Evolutionary conservation across 768 basidiomycete species (phyloP), one percentile per base, ranked within the genome.

Genomic region (Kondoa subrosea): DNA sequence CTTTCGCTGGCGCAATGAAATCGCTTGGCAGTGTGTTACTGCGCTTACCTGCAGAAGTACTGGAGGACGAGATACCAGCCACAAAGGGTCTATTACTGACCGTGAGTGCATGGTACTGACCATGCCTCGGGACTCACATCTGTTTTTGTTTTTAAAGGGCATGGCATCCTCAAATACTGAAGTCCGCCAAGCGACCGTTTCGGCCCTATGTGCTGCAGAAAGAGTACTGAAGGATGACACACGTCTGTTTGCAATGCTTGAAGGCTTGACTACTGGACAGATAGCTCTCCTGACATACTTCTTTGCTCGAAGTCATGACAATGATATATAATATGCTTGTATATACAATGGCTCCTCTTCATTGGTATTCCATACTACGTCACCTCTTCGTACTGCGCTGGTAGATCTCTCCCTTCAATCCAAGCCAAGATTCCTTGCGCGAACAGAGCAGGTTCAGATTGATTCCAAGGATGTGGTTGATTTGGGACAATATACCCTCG

Each of bases 31-130:
- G 15, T 1, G 58, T 71, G 21, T 73, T 73, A 62, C 69, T 65
- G 25, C n/a, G 27, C 1, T 40, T 75, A 4, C 74, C 72, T 8
- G 31, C 27, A 15, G 72, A 71, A 57, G 71, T 74, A 0, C 70
- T 75, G n/a, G 73, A 75, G 60, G 73, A 75, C 17, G 73, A 74
- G 29, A 26, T 75, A 17, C 64, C 56, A 12, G 17, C 3, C 3
- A 40, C 56, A 26, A 57, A 34, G 26, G 64, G 4, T 14, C 33
- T 65, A 3, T 40, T 65, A 12, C 16, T 65, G 3, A 32, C n/a
- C 26, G 34, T 65, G 34, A 2, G 56, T 50, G 2, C 33, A 16
- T 2, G 4, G 16, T 31, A 62, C n/a, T n/a, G n/a, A n/a, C n/a
- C n/a, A n/a, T n/a, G n/a, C n/a, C n/a, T n/a, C n/a, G n/a, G n/a